A percentile compares a stretch with the other conserved stretches of the same genome.
These are phyloP conservation scores for Trichoderma sp. DNA, from an alignment of 2,329 filamentous ascomycete genomes.

Conservation along the genomic window DNA sequence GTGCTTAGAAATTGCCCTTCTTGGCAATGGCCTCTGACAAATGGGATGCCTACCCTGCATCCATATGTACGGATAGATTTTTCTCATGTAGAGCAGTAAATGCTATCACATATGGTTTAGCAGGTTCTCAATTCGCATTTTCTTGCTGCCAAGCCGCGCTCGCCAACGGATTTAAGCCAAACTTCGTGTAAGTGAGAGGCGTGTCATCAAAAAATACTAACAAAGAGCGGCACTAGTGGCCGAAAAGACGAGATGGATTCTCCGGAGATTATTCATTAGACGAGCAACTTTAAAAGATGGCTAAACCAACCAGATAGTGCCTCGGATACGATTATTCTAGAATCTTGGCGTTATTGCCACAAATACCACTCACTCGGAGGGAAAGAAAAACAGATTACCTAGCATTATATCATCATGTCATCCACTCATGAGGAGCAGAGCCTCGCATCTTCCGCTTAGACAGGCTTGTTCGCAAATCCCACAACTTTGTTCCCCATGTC, in stretches of 20 bases:
- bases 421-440: not conserved
- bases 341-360: not conserved
- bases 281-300: not conserved
- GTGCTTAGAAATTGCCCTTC: slow-evolving; percentile 22
- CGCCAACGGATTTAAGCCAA: slow-evolving; percentile 16
- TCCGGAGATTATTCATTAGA: slow-evolving; percentile 15
- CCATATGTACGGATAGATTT: not conserved
- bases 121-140: not conserved
- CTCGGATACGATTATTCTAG: not conserved
- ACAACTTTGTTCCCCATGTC: slow-evolving; percentile 40
- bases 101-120: too few relatives aligned
- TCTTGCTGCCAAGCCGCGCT: not conserved
- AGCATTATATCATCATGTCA: not conserved
- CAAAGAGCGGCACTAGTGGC: not conserved
- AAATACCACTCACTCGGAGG: not conserved
- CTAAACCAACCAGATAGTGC: not conserved
- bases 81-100: not conserved
- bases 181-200: not conserved
- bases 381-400: not conserved
- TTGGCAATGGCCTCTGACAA: slow-evolving; percentile 11
- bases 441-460: not conserved
- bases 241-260: not conserved
- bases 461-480: slow-evolving; percentile 47
- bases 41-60: not conserved
- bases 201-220: not conserved